A percentile compares a stretch with the other conserved stretches of the same genome.
Evolutionary conservation across 371 early-diverging fungal species (phyloP).

Genomic region (Coemansia sp.): DNA sequence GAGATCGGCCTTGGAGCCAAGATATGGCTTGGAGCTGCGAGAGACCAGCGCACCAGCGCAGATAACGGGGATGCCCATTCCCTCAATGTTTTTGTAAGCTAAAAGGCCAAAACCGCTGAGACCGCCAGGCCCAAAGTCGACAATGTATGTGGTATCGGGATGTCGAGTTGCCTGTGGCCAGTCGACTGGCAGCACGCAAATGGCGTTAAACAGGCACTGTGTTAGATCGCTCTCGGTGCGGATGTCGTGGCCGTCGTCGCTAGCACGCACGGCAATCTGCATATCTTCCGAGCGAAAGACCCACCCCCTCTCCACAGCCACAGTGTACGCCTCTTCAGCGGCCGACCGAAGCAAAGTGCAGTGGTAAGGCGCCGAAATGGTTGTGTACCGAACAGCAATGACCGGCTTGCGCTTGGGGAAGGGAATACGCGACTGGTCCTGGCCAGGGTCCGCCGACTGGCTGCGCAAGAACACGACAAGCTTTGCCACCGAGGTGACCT

Average conservation of each 20-base stretch:
- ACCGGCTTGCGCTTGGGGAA: conserved; percentile 73
- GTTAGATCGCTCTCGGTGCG: conserved; percentile 14
- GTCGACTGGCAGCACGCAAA: conserved; percentile 74
- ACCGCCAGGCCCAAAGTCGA: conserved; percentile 94
- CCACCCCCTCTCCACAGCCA: conserved; percentile 19
- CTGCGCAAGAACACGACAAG: conserved; percentile 2
- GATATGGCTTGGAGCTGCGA: conserved; percentile 57
- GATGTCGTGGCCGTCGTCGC: conserved; percentile 61
- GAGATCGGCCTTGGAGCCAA: conserved; percentile 76
- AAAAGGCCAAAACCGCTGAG: conserved; percentile 68
- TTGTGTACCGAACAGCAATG: conserved; percentile 73
- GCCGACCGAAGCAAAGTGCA: conserved; percentile 58
- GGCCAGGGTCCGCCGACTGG: conserved; percentile 57
- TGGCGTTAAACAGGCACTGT: conserved; percentile 68
- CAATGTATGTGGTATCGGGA: conserved; percentile 82
- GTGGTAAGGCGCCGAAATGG: conserved; percentile 87
- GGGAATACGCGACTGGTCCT: conserved; percentile 79
- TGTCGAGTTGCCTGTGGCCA: conserved; percentile 90
- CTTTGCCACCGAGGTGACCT: neutral
- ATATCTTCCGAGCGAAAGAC: conserved; percentile 58
- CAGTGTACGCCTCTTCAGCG: conserved; percentile 53
- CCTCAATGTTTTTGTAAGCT: conserved; percentile 88
- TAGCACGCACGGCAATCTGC: conserved; percentile 71
- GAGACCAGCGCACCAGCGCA: conserved; percentile 66
- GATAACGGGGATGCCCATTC: conserved; percentile 85